These are phyloP conservation scores for Tardiomyces depauwii DNA, from an alignment of 1,139 yeast genomes.

Conservation along the genomic window DNA sequence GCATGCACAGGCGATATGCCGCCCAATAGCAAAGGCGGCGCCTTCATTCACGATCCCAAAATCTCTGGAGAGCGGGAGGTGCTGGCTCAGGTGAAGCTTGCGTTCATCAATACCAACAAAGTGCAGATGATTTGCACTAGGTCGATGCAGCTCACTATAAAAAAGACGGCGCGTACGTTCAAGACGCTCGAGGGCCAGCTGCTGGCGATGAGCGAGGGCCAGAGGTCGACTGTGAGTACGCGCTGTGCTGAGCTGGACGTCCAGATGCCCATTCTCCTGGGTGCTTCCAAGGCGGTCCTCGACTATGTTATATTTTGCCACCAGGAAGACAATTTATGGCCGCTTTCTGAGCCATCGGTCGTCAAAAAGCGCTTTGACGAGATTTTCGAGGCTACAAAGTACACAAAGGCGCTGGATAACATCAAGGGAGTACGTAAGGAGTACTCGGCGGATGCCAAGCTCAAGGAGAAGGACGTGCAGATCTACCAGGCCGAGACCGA, in stretches of 20 bases:
- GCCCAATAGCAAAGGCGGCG: slow-evolving; percentile 93
- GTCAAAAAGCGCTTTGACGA: slow-evolving; percentile 92
- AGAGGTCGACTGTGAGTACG: slow-evolving; percentile 58
- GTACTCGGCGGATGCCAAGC: slow-evolving; percentile 58
- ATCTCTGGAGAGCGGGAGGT: slow-evolving; percentile 59
- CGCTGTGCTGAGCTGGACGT: slow-evolving; percentile 78
- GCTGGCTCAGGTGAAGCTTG: slow-evolving; percentile 81
- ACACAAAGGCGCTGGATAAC: slow-evolving; percentile 79
- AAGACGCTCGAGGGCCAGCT: slow-evolving; percentile 89
- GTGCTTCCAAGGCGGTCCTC: slow-evolving; percentile 77
- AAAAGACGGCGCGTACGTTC: slow-evolving; percentile 57
- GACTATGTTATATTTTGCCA: slow-evolving; percentile 95
- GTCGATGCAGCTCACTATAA: slow-evolving; percentile 60
- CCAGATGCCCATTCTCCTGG: slow-evolving; percentile 71
- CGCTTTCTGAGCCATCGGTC: slow-evolving; percentile 72
- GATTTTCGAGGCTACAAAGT: slow-evolving; percentile 89
- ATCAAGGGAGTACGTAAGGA: slow-evolving; percentile 70
- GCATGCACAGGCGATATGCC: slow-evolving; percentile 96
- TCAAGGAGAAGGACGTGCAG: slow-evolving; percentile 66
- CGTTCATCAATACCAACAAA: slow-evolving; percentile 65
- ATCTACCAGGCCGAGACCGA: slow-evolving; percentile 65
- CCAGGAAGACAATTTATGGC: slow-evolving; percentile 97
- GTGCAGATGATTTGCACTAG: slow-evolving; percentile 78
- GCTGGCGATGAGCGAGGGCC: slow-evolving; percentile 52
- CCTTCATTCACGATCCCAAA: slow-evolving; percentile 90